Evolutionary conservation across 495 filamentous ascomycete genomes (phyloP).

Genomic region (Umbilicaria muhlenbergii): DNA sequence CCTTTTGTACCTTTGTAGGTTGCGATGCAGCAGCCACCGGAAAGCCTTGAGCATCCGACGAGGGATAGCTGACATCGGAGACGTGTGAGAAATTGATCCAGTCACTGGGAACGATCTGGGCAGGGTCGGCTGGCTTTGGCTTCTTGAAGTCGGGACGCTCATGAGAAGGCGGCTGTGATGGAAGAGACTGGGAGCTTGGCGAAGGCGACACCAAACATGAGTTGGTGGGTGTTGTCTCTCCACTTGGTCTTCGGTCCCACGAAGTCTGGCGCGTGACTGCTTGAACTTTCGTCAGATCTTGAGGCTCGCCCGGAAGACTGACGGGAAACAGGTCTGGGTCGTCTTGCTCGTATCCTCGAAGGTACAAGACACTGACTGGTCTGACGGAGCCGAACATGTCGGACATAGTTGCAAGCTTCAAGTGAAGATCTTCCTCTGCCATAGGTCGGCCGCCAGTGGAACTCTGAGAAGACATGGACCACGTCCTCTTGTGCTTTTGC

Average conservation of each 20-base stretch:
- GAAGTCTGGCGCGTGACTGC: constrained; percentile 32
- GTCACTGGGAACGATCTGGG: constrained; percentile 20
- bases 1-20: constrained; percentile 31
- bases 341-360: constrained; percentile 69
- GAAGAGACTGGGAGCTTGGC: constrained; percentile 44
- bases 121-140: background rate
- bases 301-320: constrained; percentile 49
- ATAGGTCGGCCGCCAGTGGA: constrained; percentile 46
- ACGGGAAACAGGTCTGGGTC: constrained; percentile 85
- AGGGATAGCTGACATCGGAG: constrained; percentile 17
- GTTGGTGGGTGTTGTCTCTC: constrained; percentile 28
- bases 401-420: constrained; percentile 68
- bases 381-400: constrained; percentile 94
- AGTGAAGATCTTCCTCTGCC: constrained; percentile 76
- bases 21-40: constrained; percentile 5
- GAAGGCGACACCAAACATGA: constrained; percentile 61
- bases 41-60: constrained; percentile 7
- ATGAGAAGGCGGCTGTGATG: constrained; percentile 24
- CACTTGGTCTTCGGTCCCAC: constrained; percentile 42
- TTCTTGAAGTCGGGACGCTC: constrained; percentile 4
- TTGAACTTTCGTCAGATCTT: constrained; percentile 41
- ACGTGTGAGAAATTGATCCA: constrained; percentile 38
- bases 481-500: constrained; percentile 81
- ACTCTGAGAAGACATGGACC: constrained; percentile 86
- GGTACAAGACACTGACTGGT: constrained; percentile 67